Percentiles rank a stretch among this genome's conserved stretches.
These are phyloP conservation scores for Rubia yunnanensis DNA, from an alignment of 257 asterid species.

Conservation along the genomic window DNA sequence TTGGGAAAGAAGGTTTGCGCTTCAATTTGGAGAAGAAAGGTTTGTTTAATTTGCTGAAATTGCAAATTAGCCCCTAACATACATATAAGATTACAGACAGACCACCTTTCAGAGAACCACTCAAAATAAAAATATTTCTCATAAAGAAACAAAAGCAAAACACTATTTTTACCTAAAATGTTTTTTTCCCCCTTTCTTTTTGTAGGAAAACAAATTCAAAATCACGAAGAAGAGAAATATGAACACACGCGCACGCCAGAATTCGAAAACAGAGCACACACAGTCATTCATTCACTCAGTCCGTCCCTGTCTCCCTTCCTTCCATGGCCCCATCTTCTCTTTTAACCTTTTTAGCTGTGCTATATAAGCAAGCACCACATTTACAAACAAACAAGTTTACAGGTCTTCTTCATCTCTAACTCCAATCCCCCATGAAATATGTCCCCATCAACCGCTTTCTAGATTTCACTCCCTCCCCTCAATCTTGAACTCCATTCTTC, in stretches of 20 bases:
- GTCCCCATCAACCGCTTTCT: conserved; percentile 26
- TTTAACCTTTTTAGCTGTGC: not conserved
- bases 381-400: conserved; percentile 22
- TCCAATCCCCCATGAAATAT: conserved; percentile 18
- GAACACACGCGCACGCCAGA: not conserved
- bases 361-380: conserved; percentile 10
- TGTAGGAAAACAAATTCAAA: not conserved
- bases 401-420: conserved; percentile 8
- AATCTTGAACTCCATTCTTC: not conserved
- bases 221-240: not conserved
- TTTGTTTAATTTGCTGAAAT: no score
- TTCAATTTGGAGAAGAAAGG: no score
- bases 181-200: not conserved
- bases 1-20: no score
- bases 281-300: not conserved
- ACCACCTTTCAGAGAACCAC: no score
- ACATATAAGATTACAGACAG: no score
- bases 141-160: no score
- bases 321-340: not conserved
- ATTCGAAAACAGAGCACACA: conserved; percentile 1
- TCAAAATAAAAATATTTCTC: no score
- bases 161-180: not conserved
- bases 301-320: not conserved
- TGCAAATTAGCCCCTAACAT: no score
- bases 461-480: not conserved